Conservation (phyloP, 2,329 filamentous ascomycete genomes). For the Colletotrichum sp. region DNA sequence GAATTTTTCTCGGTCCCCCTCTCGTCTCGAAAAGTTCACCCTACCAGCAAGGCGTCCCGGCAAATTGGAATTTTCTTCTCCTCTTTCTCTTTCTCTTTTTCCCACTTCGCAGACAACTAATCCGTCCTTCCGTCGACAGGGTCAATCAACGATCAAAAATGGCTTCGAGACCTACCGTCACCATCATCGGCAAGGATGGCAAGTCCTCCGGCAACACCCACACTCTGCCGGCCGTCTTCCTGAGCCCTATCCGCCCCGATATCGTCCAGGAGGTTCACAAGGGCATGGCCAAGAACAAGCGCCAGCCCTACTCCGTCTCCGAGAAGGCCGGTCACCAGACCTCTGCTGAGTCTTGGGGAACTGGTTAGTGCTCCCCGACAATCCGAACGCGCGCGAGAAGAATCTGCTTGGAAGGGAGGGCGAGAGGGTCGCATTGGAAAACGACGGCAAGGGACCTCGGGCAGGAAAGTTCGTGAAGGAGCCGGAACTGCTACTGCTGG, state of each 20-base stretch:
- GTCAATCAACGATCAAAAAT: constrained; percentile 56
- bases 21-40: background rate
- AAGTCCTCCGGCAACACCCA: constrained; percentile 86
- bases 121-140: constrained; percentile 10
- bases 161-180: constrained; percentile 97
- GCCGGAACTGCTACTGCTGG: background rate
- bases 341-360: constrained; percentile 99
- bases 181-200: constrained; percentile 96
- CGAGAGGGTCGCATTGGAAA: background rate
- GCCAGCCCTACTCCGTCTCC: constrained; percentile 98
- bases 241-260: constrained; percentile 95
- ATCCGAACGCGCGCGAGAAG: background rate
- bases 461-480: background rate
- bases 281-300: constrained; percentile 99
- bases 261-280: constrained; percentile 99
- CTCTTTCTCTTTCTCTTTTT: background rate
- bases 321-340: constrained; percentile 99
- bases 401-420: background rate
- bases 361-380: constrained; percentile 69
- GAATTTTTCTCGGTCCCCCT: background rate
- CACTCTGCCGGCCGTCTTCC: constrained; percentile 96
- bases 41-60: constrained; percentile 10
- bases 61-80: background rate
- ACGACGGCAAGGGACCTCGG: constrained; percentile 1
- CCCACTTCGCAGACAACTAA: constrained; percentile 19